Conservation (phyloP, 495 filamentous ascomycete species). For the Evansstolkia leycettana region DNA sequence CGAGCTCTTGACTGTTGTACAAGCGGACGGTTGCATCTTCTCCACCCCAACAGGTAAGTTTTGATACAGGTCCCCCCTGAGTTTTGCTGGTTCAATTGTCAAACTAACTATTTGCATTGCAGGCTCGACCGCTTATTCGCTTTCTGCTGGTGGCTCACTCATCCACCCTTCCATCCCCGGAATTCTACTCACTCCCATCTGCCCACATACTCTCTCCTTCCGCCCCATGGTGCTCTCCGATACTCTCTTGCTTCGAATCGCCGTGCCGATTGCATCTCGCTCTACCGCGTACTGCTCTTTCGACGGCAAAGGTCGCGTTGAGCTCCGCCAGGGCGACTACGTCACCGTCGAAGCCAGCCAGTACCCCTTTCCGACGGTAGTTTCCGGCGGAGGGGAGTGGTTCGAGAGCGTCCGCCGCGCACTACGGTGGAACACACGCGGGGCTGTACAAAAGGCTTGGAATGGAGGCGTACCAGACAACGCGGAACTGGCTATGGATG, state of each 20-base stretch:
- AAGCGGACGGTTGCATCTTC: conserved; percentile 95
- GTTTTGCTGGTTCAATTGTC: too few species aligned
- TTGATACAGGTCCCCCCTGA: background rate
- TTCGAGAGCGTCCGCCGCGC: conserved; percentile 87
- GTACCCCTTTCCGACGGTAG: conserved; percentile 92
- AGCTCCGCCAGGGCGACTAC: conserved; percentile 82
- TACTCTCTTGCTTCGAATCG: conserved; percentile 77
- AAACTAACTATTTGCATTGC: conserved; percentile 3
- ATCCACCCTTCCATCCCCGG: conserved; percentile 96
- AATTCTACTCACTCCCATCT: conserved; percentile 95
- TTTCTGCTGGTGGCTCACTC: conserved; percentile 89
- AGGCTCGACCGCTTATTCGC: conserved; percentile 88
- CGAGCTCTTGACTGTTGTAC: conserved; percentile 83
- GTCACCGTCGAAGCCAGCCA: conserved; percentile 89
- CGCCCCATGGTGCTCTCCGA: conserved; percentile 98
- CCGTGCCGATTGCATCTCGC: conserved; percentile 70
- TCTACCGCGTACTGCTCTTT: conserved; percentile 93
- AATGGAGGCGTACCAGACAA: conserved; percentile 26
- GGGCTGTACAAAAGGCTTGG: conserved; percentile 76
- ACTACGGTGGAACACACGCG: conserved; percentile 83
- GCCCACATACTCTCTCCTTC: conserved; percentile 93
- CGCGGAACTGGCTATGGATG: conserved; percentile 19
- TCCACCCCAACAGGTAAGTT: conserved; percentile 76
- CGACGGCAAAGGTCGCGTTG: conserved; percentile 89
- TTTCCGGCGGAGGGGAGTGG: conserved; percentile 70